Base-by-base conservation (phyloP, 129 eudicot species). In the Flaveria brownii region DNA sequence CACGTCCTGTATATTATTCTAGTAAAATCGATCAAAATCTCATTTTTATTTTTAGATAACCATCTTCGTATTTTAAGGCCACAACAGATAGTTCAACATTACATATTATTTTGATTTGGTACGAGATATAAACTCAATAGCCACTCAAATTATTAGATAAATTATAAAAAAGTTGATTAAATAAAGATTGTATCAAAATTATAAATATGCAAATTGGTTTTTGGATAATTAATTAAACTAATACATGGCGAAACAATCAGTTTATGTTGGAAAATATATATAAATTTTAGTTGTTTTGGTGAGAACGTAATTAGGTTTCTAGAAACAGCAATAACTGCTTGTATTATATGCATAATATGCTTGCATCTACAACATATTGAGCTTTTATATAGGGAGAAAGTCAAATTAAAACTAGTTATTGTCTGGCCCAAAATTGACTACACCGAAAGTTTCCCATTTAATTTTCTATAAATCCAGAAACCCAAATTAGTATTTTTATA, bases 261-360 rank as follows among this genome's bases (percentile, higher is more conserved):
- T n/a, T n/a, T n/a, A n/a, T 9, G n/a, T 59, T 59, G 65, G 36
- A 23, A 59, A 8, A 59, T 22, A 59, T 15, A 59, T 11, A 11
- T 59, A 22, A 22, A 4, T 22, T 59, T 22, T 59, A 22, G 5
- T 23, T 2, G 25, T 59, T 59, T 59, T 59, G 36, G n/a, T 23
- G 65, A 59, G 36, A 33, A 59, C 2, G 5, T 71, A 71, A 26
- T 49, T 71, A 71, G 42, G 55, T 69, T 69, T 22, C 18, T 69
- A 41, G 65, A 13, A 17, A 68, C 72, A 68, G 10, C 72, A 39
- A 36, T 41, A 65, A 23, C 41, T 39, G 22, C 52, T 42, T 68
- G 52, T 42, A 67, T 1, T 9, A 15, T 67, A 41, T 41, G 30
- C 26, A 41, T 5, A 36, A 36, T 36, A 36, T 36, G 41, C 41